Base-by-base conservation (phyloP, 148 eudicot species). In the Chenopodium quinoa region DNA sequence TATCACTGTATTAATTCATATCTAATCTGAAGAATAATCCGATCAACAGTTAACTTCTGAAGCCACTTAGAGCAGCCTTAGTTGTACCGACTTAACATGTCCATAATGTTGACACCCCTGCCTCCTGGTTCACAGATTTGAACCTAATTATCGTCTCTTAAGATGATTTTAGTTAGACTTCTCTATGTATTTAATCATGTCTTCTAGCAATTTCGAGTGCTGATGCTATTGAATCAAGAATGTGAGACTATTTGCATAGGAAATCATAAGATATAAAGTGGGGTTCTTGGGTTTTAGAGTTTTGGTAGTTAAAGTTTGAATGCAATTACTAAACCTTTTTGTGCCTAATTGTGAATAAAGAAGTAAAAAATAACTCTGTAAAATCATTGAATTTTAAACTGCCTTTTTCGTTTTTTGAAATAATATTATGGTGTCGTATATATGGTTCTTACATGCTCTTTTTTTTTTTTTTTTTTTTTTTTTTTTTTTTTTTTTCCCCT, bases 401-500 rank as follows among this genome's bases (percentile, higher is more conserved):
- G 27, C 58, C 50, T 77, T 64, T 75, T 2, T 25, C 63, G 22
- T 56, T 46, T 54, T 13, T 64, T 80, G 16, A 14, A 84, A 22
- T 67, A 7, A 27, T 54, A 63, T n/a, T 3, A 66, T 50, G 71
- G 20, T 54, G 60, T 50, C 68, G 16, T 34, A 46, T 50, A 3
- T 25, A 25, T 48, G 31, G 62, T 60, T 46, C 68, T 52, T 81
- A 52, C 81, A 14, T 66, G 56, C 44, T 68, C 60, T 13, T 50
- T 50, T 50, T 50, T 48, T 4, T 68, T 62, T 73, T 27, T 71
- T 13, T 50, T 50, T 50, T 50, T 48, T 4, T 68, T 62, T 73
- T 27, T 71, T 25, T 74, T 72, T 60, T 83, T 77, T 46, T 34
- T 76, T 73, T 44, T 73, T 8, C 0, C 19, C 19, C 74, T 86